Evolutionary conservation across 805 yeast genomes (phyloP).

Genomic region (Pichia cabralensis): DNA sequence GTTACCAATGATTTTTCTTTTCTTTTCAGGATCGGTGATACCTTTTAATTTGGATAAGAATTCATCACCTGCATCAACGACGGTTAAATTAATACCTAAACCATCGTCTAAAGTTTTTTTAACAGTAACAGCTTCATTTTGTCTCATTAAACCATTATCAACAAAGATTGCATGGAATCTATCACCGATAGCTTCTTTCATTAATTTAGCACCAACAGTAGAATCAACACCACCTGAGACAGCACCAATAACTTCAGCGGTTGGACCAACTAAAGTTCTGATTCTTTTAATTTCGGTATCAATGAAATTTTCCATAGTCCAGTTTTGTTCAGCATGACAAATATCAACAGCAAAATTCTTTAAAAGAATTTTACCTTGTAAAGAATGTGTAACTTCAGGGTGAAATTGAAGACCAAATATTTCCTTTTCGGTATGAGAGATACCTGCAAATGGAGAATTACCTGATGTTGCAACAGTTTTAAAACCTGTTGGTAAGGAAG

Average conservation of each 20-base stretch:
- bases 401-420: conserved; percentile 97
- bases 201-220: conserved; percentile 95
- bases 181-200: conserved; percentile 97
- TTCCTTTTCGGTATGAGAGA: conserved; percentile 59
- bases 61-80: conserved; percentile 88
- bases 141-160: conserved; percentile 96
- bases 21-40: conserved; percentile 96
- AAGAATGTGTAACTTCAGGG: conserved; percentile 97
- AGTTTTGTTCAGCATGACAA: conserved; percentile 78
- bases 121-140: conserved; percentile 83
- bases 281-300: conserved; percentile 94
- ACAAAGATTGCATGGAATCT: conserved; percentile 97
- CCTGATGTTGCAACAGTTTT: conserved; percentile 82
- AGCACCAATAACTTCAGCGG: conserved; percentile 98
- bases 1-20: conserved; percentile 97
- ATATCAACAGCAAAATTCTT: conserved; percentile 89
- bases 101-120: conserved; percentile 86
- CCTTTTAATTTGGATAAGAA: conserved; percentile 83
- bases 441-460: conserved; percentile 94
- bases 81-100: conserved; percentile 88
- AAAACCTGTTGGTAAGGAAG: conserved; percentile 82
- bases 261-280: conserved; percentile 85
- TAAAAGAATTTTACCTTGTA: conserved; percentile 77
- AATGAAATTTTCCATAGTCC: conserved; percentile 98
- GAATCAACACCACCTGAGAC: conserved; percentile 99